These are phyloP conservation scores for Stipa capillata DNA, from an alignment of 176 grass and related monocot species.

Conservation along the genomic window DNA sequence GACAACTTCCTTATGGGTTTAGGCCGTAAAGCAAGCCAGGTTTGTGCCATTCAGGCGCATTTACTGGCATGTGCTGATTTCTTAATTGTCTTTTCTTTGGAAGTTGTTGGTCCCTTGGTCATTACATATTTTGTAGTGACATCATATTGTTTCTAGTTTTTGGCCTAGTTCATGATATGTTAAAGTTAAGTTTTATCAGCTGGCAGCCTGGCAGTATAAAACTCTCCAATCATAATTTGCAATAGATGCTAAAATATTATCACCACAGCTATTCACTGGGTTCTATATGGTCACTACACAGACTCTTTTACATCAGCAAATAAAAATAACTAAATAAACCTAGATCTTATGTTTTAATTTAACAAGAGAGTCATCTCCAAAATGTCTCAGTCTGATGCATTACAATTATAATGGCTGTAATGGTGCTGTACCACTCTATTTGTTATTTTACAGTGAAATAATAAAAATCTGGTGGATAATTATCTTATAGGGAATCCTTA, in stretches of 20 bases:
- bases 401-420: constrained; percentile 4
- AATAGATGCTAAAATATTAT: not conserved
- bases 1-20: constrained; percentile 91
- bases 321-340: not conserved
- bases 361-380: not conserved
- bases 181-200: constrained; percentile 23
- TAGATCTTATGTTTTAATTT: not conserved
- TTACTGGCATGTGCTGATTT: not conserved
- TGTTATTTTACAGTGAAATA: not conserved
- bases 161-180: not conserved
- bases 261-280: not conserved
- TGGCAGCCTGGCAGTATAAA: constrained; percentile 13
- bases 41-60: constrained; percentile 20
- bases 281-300: not conserved
- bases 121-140: not conserved
- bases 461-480: not conserved
- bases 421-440: not conserved
- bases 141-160: constrained; percentile 8
- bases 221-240: not conserved
- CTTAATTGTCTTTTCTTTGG: not conserved
- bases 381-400: not conserved
- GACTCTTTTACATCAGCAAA: not conserved
- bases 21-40: constrained; percentile 81
- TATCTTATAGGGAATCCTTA: not conserved
- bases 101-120: not conserved